Base-by-base conservation (phyloP, 73 alveolate genomes). In the Halteria grandinella region DNA sequence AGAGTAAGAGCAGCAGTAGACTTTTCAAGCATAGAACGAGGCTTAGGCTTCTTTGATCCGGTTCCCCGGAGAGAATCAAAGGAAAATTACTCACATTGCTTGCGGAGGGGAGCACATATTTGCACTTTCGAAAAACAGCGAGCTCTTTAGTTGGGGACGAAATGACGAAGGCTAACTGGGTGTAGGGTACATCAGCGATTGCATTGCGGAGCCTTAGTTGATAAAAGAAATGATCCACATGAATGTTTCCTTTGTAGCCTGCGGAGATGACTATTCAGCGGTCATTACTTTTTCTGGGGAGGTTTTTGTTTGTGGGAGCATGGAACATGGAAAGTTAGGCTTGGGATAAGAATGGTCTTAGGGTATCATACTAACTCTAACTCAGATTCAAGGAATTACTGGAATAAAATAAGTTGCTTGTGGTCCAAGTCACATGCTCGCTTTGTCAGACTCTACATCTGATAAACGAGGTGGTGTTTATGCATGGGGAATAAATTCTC, bases 61-160 rank as follows among this genome's bases (percentile, higher is more conserved):
- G 21, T 73, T 73, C 44, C 75, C 85, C 17, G 85, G 80, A 23
- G 80, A 53, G 28, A 14, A 28, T 2, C 14, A 39, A 15, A 66
- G 34, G 7, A 66, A 58, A 36, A 62, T 62, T 0, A 40, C 33
- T 20, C 53, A 53, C 12, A 54, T 80, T 40, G 85, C 90, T 0
- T 51, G 81, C 39, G 90, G 90, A 39, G 81, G 85, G 1, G 85
- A 80, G 50, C 90, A 80, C 55, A 52, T 80, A 0, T 21, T 80
- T 53, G 80, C 81, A 10, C 34, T 80, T 1, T 36, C 80, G 21
- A 80, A 57, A 15, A 34, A 27, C 49, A 50, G 50, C 12, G 90
- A 80, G 44, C 28, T 80, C 29, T 80, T 39, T 53, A 73, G 77
- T 12, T 80, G 90, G 90, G 90, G 90, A 53, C 51, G 85, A 28